These are phyloP conservation scores for Turritis glabra DNA, from an alignment of 345 rosid species.

Conservation along the genomic window DNA sequence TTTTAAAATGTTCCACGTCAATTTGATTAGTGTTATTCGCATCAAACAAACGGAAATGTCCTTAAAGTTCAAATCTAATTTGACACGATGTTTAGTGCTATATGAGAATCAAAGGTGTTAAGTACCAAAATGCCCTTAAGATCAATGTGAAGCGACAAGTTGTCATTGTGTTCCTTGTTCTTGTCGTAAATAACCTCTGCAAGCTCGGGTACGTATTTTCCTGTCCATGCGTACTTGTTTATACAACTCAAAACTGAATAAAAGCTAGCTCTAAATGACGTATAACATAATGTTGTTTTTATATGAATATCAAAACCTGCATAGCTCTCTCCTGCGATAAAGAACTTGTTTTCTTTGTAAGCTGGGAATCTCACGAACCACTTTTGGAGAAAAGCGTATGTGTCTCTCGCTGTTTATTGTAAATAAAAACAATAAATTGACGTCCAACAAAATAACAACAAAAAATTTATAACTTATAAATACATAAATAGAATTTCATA, in stretches of 20 bases:
- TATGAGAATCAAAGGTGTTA: conserved; percentile 39
- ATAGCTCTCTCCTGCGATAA: conserved; percentile 92
- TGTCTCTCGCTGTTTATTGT: conserved; percentile 57
- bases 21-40: not conserved
- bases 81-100: not conserved
- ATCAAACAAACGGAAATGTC: not conserved
- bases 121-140: conserved; percentile 79
- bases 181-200: conserved; percentile 69
- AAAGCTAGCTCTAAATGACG: not conserved
- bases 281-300: not conserved
- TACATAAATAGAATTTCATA: not conserved
- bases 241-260: not conserved
- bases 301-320: conserved; percentile 51
- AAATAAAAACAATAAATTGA: not conserved
- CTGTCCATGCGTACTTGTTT: conserved; percentile 37
- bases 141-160: conserved; percentile 51
- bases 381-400: conserved; percentile 65
- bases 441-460: not conserved
- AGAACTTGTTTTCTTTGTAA: conserved; percentile 50
- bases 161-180: conserved; percentile 49
- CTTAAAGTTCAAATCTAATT: too few relatives aligned
- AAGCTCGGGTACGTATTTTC: conserved; percentile 78
- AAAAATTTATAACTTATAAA: not conserved
- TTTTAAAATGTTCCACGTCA: not conserved
- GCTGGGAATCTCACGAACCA: conserved; percentile 79